Conservation (phyloP, 139 green algal genomes). For the Haematococcus lacustris region DNA sequence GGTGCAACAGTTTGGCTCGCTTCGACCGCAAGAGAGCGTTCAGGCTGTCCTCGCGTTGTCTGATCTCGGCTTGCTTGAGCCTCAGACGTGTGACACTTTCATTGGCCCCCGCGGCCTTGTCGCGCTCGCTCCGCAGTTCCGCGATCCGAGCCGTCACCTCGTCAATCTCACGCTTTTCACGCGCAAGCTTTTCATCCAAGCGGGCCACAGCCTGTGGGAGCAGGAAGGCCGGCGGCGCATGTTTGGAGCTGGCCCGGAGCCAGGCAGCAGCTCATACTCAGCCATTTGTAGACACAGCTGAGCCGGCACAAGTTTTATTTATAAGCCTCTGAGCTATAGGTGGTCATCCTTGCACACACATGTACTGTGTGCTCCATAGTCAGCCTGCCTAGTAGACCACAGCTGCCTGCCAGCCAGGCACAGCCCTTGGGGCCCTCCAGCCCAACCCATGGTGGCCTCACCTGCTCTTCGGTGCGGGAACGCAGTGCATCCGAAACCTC, state of each 20-base stretch:
- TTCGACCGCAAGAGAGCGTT: background rate
- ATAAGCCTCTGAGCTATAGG: too few relatives aligned
- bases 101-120: conserved; percentile 7
- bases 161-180: conserved; percentile 8
- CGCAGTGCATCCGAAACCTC: background rate
- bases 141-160: background rate
- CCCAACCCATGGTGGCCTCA: too few relatives aligned
- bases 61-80: conserved; percentile 11
- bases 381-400: background rate
- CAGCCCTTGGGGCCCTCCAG: background rate
- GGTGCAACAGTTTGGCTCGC: conserved; percentile 9
- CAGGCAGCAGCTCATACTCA: background rate
- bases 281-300: background rate
- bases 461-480: background rate
- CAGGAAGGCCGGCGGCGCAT: background rate
- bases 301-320: background rate
- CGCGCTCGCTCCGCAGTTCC: conserved; percentile 9
- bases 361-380: background rate
- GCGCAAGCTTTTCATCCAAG: conserved; percentile 7
- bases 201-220: background rate
- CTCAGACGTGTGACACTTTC: conserved; percentile 6
- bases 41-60: conserved; percentile 5
- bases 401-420: background rate
- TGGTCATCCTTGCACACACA: too few relatives aligned
- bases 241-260: background rate